Base-by-base conservation (phyloP, 2,329 filamentous ascomycete species). In the Aspergillus tamarii region DNA sequence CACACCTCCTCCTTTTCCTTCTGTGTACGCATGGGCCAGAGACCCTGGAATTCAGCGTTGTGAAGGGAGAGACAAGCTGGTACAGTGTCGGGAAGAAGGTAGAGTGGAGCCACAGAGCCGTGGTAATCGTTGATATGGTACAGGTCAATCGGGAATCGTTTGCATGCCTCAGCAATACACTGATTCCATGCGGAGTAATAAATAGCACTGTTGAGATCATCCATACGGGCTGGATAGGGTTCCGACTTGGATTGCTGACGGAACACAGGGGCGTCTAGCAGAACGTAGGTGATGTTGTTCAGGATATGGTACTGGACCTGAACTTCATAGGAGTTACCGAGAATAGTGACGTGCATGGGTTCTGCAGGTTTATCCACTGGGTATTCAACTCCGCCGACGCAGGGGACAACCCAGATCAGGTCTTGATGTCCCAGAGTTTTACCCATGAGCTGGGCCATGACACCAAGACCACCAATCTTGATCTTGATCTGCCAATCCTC, bases 171-270 rank as follows among this genome's bases (percentile, higher is more conserved):
- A 7, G 88, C 87, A 68, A 91, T 89, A 73, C 88, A 91, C 73
- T 87, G 86, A 67, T 91, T 91, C 88, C 88, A 91, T 2, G 87
- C 87, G 2, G 87, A 89, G 72, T 90, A 90, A 75, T 89, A 89
- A 53, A 91, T 86, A 12, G 88, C 88, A 66, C 84, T 87, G 66
- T 89, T 86, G 60, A 90, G 80, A 71, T 91, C 88, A 72, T 91
- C 88, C 88, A 91, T 91, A 39, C 88, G 84, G 39, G 87, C 81
- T 19, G 88, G 88, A 69, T 90, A 90, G 0, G 88, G 88, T 66
- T 90, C 86, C 21, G 84, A 79, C 69, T 85, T 85, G 2, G 85
- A 85, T 72, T 90, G 88, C 64, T 86, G 83, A 59, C 88, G 84
- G 78, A 90, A 91, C 21, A 91, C 84, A 0, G 88, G 88, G 0